Evolutionary conservation across 2,329 filamentous ascomycete genomes (phyloP).

Genomic region (Epichloe gansuensis): DNA sequence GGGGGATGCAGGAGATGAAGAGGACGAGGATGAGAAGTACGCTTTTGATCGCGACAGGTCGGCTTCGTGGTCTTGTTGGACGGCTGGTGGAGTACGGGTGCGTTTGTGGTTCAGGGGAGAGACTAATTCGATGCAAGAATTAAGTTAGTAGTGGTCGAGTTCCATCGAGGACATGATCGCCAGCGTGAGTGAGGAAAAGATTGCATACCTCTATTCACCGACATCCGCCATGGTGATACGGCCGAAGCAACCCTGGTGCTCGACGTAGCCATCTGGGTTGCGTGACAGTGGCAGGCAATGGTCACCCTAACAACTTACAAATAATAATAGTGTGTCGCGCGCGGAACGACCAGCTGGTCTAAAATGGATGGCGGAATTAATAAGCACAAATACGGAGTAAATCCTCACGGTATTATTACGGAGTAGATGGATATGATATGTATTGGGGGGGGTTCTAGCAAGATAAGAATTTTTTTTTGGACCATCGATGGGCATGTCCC

Average conservation of each 20-base stretch:
- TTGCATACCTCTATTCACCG: constrained; percentile 6
- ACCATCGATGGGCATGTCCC: background rate
- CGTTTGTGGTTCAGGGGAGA: background rate
- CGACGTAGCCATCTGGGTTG: constrained; percentile 9
- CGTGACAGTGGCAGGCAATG: background rate
- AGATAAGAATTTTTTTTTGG: background rate
- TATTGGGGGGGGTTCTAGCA: background rate
- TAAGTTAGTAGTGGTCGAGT: background rate
- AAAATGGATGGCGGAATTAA: background rate
- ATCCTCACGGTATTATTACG: background rate
- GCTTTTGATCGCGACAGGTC: background rate
- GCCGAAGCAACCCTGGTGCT: constrained; percentile 9
- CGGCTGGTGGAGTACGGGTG: background rate
- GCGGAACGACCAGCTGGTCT: background rate
- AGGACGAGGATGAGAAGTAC: constrained; percentile 6
- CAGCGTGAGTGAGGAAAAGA: background rate
- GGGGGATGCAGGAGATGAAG: constrained; percentile 13
- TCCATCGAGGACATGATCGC: background rate
- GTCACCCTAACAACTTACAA: no score
- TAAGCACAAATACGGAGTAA: background rate
- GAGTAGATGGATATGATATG: background rate
- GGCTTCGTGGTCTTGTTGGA: background rate
- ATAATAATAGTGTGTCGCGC: background rate
- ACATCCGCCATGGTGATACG: constrained; percentile 9
- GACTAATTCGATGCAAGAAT: background rate